Base-by-base conservation (phyloP, 2,329 filamentous ascomycete genomes). In the Trichoderma lentiforme region DNA sequence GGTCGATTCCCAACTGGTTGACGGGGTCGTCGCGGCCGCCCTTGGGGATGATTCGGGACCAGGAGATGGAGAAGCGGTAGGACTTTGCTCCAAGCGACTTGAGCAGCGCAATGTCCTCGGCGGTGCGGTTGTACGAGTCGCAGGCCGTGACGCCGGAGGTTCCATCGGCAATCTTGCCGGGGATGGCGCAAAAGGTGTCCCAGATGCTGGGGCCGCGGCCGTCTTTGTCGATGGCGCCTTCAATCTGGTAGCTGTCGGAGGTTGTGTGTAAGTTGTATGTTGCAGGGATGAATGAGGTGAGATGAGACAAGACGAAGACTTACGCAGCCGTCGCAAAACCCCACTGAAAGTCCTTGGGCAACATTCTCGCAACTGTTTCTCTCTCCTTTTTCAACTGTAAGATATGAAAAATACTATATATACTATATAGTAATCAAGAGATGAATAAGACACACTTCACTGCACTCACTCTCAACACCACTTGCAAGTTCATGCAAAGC, bases 61-160 rank as follows among this genome's bases (percentile, higher is more conserved):
- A 97, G 24, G 93, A 93, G 74, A 97, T 85, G 63, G 93, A 96
- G 83, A 97, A 97, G 64, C 93, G 92, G 83, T 97, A 97, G 47
- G 89, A 89, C 77, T 88, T 89, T 72, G 93, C 89, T 69, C 93
- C 92, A 30, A 92, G 87, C 65, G 87, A 84, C 83, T 94, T 94
- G 75, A 97, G 85, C 43, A 97, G 87, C 12, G 86, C 88, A 78
- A 97, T 93, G 79, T 97, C 94, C 78, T 93, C 89, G 51, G 85
- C 86, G 65, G 90, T 93, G 68, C 91, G 90, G 83, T 95, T 91
- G 85, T 97, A 97, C 32, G 92, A 95, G 84, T 97, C 93, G 83
- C 94, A 97, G 47, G 94, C 93, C 57, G 93, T 88, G 66, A 89
- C 90, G 67, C 94, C 94, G 57, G 90, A 91, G 76, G 87, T 90